Base-by-base conservation (phyloP, 352 stramenopile genomes). In the Pythium diclinum region DNA sequence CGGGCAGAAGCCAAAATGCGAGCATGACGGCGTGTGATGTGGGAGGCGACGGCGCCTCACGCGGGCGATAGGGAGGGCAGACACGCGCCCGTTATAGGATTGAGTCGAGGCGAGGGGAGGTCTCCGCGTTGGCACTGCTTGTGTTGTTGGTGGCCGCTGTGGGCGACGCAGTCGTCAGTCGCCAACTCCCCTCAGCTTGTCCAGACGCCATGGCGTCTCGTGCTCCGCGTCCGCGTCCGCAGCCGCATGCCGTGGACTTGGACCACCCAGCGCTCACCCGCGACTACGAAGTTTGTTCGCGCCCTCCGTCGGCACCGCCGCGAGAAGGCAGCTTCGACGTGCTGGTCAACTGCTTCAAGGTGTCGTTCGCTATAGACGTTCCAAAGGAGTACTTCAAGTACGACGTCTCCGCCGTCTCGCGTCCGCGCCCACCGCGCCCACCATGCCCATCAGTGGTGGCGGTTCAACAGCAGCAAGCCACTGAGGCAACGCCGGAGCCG, bases 301-400 rank as follows among this genome's bases (percentile, higher is more conserved):
- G 38, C 9, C 49, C 38, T 16, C 30, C 36, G 23, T n/a, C 36
- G n/a, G 10, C 28, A 3, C 25, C 38, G 9, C n/a, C 28, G 28
- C 17, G 14, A 3, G 16, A 16, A 9, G 2, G 19, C 17, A 42
- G 34, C 49, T 25, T 62, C 14, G 23, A 19, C 3, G 14, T 68
- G 55, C 44, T 55, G 13, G 56, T 63, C 8, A 68, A 68, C 48
- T 68, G 44, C 55, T 63, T 44, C 55, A 32, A 34, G 6, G 23
- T 63, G 16, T 6, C 6, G 2, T 48, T 59, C 10, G 23, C 1
- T 0, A 4, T 6, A n/a, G 13, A 34, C 40, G 54, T 6, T 2
- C 42, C 61, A 17, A 38, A 13, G 3, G 61, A 68, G 53, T 68
- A 44, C 40, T 68, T 68, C 46, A 57, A 58, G 44, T 62, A 68